Percentiles rank a stretch among this genome's conserved stretches.
These are phyloP conservation scores for Pogostemon cablin DNA, from an alignment of 257 asterid genomes.

Conservation along the genomic window DNA sequence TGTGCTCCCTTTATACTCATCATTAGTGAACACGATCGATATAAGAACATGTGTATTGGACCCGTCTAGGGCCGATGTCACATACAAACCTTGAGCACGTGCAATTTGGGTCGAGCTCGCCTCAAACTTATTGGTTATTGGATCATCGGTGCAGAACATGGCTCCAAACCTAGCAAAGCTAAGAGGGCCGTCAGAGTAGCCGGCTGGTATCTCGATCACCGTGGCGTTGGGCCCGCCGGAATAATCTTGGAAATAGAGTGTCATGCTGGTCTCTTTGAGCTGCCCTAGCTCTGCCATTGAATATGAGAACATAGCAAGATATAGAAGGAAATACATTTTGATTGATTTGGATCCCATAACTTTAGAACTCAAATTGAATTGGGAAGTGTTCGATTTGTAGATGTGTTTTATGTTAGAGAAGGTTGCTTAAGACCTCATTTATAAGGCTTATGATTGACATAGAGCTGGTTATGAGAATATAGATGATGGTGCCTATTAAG, in stretches of 20 bases:
- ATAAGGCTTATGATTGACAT: background rate
- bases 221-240: slow-evolving; percentile 56
- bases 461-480: background rate
- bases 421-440: background rate
- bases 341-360: slow-evolving; percentile 31
- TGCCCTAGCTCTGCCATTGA: slow-evolving; percentile 28
- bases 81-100: slow-evolving; percentile 54
- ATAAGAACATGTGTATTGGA: slow-evolving; percentile 47
- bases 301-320: slow-evolving; percentile 24
- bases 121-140: slow-evolving; percentile 40
- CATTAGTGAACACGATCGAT: slow-evolving; percentile 48
- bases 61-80: slow-evolving; percentile 62
- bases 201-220: slow-evolving; percentile 40
- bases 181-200: slow-evolving; percentile 33
- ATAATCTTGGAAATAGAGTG: slow-evolving; percentile 50
- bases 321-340: slow-evolving; percentile 3
- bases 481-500: background rate
- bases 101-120: slow-evolving; percentile 42
- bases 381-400: background rate
- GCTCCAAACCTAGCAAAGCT: slow-evolving; percentile 50
- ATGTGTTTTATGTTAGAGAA: slow-evolving; percentile 11
- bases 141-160: slow-evolving; percentile 52
- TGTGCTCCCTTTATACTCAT: slow-evolving; percentile 47
- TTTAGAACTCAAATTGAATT: slow-evolving; percentile 11
- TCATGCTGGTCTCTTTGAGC: slow-evolving; percentile 43